phyloP scores from a whole-genome alignment of 169 alveolate species.

The Plasmodium cynomolgi region DNA sequence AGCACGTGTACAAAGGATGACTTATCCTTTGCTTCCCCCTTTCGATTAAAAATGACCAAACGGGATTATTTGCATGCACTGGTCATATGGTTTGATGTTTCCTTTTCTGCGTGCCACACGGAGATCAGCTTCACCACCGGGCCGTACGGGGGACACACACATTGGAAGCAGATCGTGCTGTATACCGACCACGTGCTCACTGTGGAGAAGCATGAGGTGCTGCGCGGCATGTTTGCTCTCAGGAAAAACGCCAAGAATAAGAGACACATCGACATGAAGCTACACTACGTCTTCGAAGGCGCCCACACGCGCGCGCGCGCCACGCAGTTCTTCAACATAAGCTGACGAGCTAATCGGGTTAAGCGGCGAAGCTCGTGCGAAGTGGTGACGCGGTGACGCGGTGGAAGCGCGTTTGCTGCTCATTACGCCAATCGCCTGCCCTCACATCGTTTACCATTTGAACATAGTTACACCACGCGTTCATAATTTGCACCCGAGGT shows the following conservation, averaged over 20 bases:
- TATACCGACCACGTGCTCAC: slow-evolving; percentile 87
- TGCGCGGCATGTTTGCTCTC: slow-evolving; percentile 89
- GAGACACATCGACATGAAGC: slow-evolving; percentile 91
- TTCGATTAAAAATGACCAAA: slow-evolving; percentile 81
- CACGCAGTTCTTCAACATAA: slow-evolving; percentile 58
- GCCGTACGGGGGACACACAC: slow-evolving; percentile 89
- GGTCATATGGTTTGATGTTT: slow-evolving; percentile 95
- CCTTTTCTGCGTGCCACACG: slow-evolving; percentile 90
- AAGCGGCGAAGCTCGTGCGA: background rate
- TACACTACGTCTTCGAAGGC: slow-evolving; percentile 80
- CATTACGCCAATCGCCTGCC: background rate
- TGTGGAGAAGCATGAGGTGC: slow-evolving; percentile 73
- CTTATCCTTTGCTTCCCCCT: slow-evolving; percentile 92
- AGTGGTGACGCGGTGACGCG: background rate
- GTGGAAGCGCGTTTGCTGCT: background rate
- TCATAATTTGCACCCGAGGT: slow-evolving; percentile 10
- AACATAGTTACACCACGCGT: background rate
- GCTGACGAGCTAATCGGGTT: background rate
- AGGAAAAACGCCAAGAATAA: slow-evolving; percentile 87
- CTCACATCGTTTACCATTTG: background rate
- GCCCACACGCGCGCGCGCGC: slow-evolving; percentile 45
- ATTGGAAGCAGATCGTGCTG: slow-evolving; percentile 95
- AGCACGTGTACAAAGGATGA: slow-evolving; percentile 92
- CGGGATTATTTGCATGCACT: slow-evolving; percentile 92
- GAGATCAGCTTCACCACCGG: slow-evolving; percentile 91